Base-by-base conservation (phyloP, 257 asterid species). In the Echium plantagineum region DNA sequence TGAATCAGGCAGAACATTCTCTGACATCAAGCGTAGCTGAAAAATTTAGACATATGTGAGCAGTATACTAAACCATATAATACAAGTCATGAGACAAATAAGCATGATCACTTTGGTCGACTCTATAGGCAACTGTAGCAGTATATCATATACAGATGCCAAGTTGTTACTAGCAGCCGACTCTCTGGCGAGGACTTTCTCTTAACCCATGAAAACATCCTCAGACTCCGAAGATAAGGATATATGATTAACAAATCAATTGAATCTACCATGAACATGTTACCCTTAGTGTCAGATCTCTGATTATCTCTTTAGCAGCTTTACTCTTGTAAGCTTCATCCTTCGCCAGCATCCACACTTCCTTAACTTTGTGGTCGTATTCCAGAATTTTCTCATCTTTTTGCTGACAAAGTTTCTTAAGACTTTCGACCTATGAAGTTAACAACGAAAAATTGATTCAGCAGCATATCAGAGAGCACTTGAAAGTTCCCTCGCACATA, bases 271-370 rank as follows among this genome's bases (percentile, higher is more conserved):
- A 38, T 52, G 21, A 52, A 52, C 20, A 70, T 58, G 63, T 60
- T 64, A 79, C 85, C 80, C 80, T 74, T 48, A 80, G 60, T 31
- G 80, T 73, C 61, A 79, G 65, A 54, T 69, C 80, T 74, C 70
- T 74, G 42, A 79, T 76, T 21, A 73, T 80, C 69, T 76, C 85
- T 70, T 76, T 79, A 21, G 85, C 80, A 57, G 80, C 85, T 71
- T 76, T 76, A 66, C 69, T 68, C 70, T 76, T 76, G 64, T 65
- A 61, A 42, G 78, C 80, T 79, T 79, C 82, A 67, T 66, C 85
- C 65, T 68, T 76, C 7, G 85, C 85, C 26, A 79, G 61, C 31
- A 74, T 63, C 85, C 85, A 76, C 15, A 75, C 76, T 61, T 76
- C 82, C 69, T 71, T 73, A 21, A 66, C 55, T 66, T 77, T 76